Base-by-base conservation (phyloP, 768 basidiomycete species). In the Epithele typhae region DNA sequence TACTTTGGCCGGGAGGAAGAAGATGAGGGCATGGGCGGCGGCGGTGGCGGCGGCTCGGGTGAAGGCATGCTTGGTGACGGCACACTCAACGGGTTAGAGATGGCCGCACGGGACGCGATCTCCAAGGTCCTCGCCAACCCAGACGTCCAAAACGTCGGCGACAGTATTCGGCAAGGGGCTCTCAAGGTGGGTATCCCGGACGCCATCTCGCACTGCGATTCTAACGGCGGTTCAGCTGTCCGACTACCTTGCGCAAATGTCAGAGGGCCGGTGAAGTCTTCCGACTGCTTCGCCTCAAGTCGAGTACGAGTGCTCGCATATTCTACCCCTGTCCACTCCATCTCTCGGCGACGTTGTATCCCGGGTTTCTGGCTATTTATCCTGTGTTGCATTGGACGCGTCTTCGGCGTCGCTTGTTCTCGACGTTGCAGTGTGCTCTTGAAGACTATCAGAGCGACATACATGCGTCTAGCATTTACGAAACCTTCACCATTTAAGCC, bases 1-100 rank as follows among this genome's bases (percentile, higher is more conserved):
- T 99, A 98, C 78, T 98, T 96, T 66, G 96, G 95, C 2, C 78
- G 93, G 14, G 82, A 87, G 3, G 93, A 95, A 45, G 93, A 95
- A 45, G 84, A 89, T 46, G 84, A 86, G n/a, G 78, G 79, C 15
- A n/a, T 6, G 8, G 55, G 67, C 40, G 54, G 64, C 15, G 67
- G 48, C n/a, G 51, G 69, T 51, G 43, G 46, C 3, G 48, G 49
- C 22, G 61, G 75, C 23, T 68, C 77, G 8, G 80, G 81, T 49
- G 84, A 76, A 18, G 82, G 77, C 40, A 60, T 82, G 47, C 59
- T 75, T 36, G 70, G 70, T 40, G 76, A 75, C 42, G 71, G 69
- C 48, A 70, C 49, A 40, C 64, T 82, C 27, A 80, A 86, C 4
- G 77, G 61, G 37, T 48, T 81, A 14, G 81, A 83, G 61, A 49